phyloP scores from a whole-genome alignment of 345 rosid genomes.

The Linum lewisii region DNA sequence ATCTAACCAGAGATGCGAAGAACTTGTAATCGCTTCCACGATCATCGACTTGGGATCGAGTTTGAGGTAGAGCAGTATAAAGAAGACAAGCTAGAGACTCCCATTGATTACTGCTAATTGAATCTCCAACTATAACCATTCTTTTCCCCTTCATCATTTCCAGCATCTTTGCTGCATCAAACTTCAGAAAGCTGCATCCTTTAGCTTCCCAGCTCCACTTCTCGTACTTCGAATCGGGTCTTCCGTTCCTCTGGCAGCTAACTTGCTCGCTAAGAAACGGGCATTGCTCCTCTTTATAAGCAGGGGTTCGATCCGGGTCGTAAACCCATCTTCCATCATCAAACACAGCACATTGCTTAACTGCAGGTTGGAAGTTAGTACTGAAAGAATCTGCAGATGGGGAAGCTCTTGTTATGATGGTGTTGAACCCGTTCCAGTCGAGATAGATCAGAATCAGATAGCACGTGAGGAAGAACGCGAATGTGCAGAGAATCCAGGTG shows the following conservation, averaged over 20 bases:
- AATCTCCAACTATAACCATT: constrained; percentile 43
- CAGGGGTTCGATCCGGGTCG: constrained; percentile 24
- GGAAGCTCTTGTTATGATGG: no score
- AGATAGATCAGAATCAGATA: no score
- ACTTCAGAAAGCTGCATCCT: constrained; percentile 36
- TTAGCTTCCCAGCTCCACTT: constrained; percentile 47
- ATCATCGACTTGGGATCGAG: constrained; percentile 17
- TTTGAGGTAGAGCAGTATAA: constrained; percentile 30
- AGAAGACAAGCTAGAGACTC: constrained; percentile 53
- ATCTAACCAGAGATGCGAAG: constrained; percentile 32
- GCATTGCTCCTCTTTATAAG: constrained; percentile 22
- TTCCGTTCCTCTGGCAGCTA: constrained; percentile 40
- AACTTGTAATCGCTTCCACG: constrained; percentile 13
- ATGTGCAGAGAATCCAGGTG: no score
- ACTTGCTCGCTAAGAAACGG: constrained; percentile 40
- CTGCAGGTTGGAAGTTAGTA: no score
- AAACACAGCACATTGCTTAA: no score
- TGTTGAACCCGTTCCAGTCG: no score
- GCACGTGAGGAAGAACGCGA: no score
- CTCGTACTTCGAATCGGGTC: constrained; percentile 38
- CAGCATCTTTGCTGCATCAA: constrained; percentile 37
- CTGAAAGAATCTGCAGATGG: no score
- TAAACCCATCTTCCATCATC: constrained; percentile 44
- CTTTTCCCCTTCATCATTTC: constrained; percentile 43
- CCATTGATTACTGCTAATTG: constrained; percentile 48